phyloP scores from a whole-genome alignment of 345 rosid genomes.

The Chamaenerion angustifolium region DNA sequence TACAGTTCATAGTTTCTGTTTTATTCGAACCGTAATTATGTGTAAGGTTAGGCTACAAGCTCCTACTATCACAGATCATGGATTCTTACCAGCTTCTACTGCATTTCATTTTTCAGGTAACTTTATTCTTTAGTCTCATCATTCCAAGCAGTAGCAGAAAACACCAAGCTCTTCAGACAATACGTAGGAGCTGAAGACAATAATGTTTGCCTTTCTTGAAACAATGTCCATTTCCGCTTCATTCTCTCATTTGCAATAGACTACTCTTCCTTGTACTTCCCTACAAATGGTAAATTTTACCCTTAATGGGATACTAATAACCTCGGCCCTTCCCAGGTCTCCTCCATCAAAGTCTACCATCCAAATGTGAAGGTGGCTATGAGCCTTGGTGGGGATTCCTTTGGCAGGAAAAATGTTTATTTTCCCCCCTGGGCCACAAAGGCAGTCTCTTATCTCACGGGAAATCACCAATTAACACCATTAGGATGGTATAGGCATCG shows the following conservation, averaged over 20 bases:
- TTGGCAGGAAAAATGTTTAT: slow-evolving; percentile 1
- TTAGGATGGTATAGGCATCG: slow-evolving; percentile 42
- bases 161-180: slow-evolving; percentile 41
- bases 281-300: slow-evolving; percentile 34
- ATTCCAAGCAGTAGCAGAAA: slow-evolving; percentile 17
- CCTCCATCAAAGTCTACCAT: slow-evolving; percentile 25
- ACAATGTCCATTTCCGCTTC: slow-evolving; percentile 28
- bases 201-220: slow-evolving; percentile 22
- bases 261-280: slow-evolving; percentile 27
- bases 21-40: too few relatives aligned
- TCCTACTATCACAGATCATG: slow-evolving; percentile 9
- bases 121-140: slow-evolving; percentile 11
- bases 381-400: slow-evolving; percentile 45
- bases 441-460: slow-evolving; percentile 27
- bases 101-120: slow-evolving; percentile 4
- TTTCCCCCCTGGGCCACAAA: slow-evolving; percentile 41
- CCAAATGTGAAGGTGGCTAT: slow-evolving; percentile 36
- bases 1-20: too few relatives aligned
- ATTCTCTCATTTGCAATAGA: slow-evolving; percentile 41
- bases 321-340: slow-evolving; percentile 20
- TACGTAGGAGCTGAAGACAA: slow-evolving; percentile 46
- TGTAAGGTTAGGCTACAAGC: too few relatives aligned
- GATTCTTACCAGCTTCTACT: slow-evolving; percentile 5
- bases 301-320: slow-evolving; percentile 29
- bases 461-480: slow-evolving; percentile 17